phyloP scores from a whole-genome alignment of 2,329 filamentous ascomycete genomes.

The Periconia macrospinosa region DNA sequence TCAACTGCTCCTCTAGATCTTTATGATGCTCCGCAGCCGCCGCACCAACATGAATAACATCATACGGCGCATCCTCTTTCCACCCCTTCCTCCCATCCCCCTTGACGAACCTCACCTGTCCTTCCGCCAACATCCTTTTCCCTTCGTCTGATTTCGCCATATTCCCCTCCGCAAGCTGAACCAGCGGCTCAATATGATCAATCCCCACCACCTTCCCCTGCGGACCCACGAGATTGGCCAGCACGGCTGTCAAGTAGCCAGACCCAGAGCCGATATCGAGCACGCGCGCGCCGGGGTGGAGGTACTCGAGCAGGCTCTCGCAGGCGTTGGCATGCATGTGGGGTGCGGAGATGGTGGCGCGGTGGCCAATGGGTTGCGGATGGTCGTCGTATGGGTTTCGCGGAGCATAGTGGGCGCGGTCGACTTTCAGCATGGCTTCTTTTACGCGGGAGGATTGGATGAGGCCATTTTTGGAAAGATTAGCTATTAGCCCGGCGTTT shows the following conservation, averaged over 20 bases:
- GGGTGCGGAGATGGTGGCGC: constrained; percentile 71
- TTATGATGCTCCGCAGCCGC: constrained; percentile 74
- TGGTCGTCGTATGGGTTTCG: constrained; percentile 71
- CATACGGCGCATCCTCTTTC: constrained; percentile 63
- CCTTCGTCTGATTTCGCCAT: constrained; percentile 49
- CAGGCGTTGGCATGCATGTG: constrained; percentile 72
- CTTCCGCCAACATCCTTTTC: constrained; percentile 62
- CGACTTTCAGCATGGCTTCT: constrained; percentile 81
- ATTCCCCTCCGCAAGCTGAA: constrained; percentile 46
- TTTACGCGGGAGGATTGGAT: constrained; percentile 74
- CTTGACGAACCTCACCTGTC: constrained; percentile 69
- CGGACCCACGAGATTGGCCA: constrained; percentile 73
- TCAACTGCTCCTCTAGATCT: constrained; percentile 75
- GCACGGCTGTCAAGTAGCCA: constrained; percentile 82
- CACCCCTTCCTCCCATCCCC: constrained; percentile 64
- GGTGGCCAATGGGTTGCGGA: constrained; percentile 68
- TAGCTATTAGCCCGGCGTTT: constrained; percentile 76
- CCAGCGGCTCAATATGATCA: constrained; percentile 53
- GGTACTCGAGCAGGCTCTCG: constrained; percentile 62
- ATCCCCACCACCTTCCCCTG: constrained; percentile 50
- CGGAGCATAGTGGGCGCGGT: constrained; percentile 83
- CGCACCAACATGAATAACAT: constrained; percentile 95
- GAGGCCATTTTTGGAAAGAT: constrained; percentile 71
- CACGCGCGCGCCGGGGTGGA: constrained; percentile 54
- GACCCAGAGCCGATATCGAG: constrained; percentile 54